phyloP scores from a whole-genome alignment of 2,329 filamentous ascomycete genomes.

The Allantophomopsis cytisporea region DNA sequence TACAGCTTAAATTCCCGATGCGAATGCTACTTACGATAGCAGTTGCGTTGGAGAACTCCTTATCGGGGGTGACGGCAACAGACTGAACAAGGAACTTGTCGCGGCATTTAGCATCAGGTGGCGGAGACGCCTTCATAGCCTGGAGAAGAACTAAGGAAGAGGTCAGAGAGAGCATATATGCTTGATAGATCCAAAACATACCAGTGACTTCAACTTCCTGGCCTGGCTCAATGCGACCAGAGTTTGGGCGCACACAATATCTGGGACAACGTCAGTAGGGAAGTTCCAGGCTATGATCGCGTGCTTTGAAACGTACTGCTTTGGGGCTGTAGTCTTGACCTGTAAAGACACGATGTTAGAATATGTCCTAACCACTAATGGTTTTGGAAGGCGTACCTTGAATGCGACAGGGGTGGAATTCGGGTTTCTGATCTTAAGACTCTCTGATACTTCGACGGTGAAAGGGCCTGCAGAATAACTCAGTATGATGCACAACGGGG shows the following conservation, averaged over 20 bases:
- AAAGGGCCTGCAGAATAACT: constrained; percentile 41
- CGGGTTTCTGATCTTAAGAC: constrained; percentile 50
- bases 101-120: constrained; percentile 75
- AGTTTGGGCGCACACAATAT: constrained; percentile 97
- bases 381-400: constrained; percentile 36
- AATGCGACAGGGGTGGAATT: constrained; percentile 51
- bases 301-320: constrained; percentile 58
- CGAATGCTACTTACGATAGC: constrained; percentile 53
- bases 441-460: constrained; percentile 50
- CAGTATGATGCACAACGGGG: constrained; percentile 8
- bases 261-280: constrained; percentile 30
- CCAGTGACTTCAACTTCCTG: constrained; percentile 86
- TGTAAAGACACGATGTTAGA: constrained; percentile 21
- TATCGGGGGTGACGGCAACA: constrained; percentile 67
- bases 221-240: constrained; percentile 84
- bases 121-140: constrained; percentile 93
- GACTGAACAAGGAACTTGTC: constrained; percentile 98
- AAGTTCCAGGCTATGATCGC: constrained; percentile 9
- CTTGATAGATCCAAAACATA: constrained; percentile 26
- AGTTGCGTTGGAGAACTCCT: constrained; percentile 69
- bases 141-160: constrained; percentile 68
- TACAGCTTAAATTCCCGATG: background rate
- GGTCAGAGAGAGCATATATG: background rate
- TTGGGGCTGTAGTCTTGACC: constrained; percentile 98
- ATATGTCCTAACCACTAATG: background rate